These are phyloP conservation scores for Miamiensis avidus DNA, from an alignment of 169 alveolate genomes.

Conservation along the genomic window DNA sequence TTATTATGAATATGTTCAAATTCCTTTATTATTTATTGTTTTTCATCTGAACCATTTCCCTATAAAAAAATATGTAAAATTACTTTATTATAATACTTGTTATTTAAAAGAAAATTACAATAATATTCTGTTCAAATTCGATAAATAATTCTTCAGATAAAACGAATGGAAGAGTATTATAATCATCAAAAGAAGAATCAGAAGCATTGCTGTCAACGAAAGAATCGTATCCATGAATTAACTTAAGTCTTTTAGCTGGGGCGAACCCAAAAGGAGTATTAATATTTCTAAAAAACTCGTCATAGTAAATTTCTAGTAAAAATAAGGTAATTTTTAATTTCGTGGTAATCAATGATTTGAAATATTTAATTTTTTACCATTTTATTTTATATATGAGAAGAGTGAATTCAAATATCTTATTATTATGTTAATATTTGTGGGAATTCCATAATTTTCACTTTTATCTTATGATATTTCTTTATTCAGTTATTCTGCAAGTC, in stretches of 20 bases:
- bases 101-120: constrained; percentile 1
- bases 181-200: constrained; percentile 18
- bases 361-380: background rate
- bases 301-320: constrained; percentile 16
- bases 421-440: constrained; percentile 7
- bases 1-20: constrained; percentile 47
- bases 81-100: too few relatives aligned
- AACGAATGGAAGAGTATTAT: constrained; percentile 34
- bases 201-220: constrained; percentile 23
- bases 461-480: background rate
- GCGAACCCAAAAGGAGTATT: constrained; percentile 48
- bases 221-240: constrained; percentile 48
- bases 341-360: background rate
- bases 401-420: constrained; percentile 2
- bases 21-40: constrained; percentile 30
- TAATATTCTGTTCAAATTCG: constrained; percentile 38
- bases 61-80: background rate
- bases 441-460: constrained; percentile 19
- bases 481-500: constrained; percentile 7
- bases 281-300: constrained; percentile 31
- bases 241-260: constrained; percentile 36
- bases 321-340: background rate
- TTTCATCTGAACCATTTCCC: constrained; percentile 26
- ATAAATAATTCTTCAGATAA: constrained; percentile 34
- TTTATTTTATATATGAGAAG: background rate